Conservation (phyloP, 2,329 filamentous ascomycete species). For the Ascochyta pisi region DNA sequence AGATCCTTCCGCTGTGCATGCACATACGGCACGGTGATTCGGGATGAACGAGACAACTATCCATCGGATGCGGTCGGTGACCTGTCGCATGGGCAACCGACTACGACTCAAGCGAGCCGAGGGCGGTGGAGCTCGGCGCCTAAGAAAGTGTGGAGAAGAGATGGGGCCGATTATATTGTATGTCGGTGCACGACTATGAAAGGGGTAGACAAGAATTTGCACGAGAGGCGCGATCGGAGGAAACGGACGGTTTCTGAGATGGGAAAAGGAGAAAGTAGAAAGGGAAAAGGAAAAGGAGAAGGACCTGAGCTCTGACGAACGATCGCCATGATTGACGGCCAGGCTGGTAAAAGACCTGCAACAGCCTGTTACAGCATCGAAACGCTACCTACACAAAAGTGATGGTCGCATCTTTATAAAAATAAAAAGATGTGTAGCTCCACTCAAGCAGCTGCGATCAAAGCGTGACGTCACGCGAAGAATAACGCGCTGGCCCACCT, state of each 20-base stretch:
- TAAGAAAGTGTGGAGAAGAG: conserved; percentile 8
- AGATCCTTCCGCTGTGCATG: background rate
- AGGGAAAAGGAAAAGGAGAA: background rate
- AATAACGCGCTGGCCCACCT: no score
- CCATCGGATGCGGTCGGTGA: background rate
- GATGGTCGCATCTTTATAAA: background rate
- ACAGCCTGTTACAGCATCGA: no score
- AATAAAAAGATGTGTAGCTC: background rate
- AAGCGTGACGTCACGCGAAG: background rate
- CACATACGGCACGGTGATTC: conserved; percentile 10
- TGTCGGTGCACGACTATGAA: background rate
- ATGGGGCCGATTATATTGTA: background rate
- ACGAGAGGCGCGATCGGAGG: conserved; percentile 1
- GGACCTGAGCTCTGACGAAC: background rate
- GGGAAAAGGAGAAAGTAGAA: background rate
- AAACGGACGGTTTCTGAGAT: background rate
- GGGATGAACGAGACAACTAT: background rate
- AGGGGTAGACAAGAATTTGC: background rate
- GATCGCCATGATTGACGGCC: background rate
- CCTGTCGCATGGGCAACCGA: background rate
- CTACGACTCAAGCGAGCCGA: background rate
- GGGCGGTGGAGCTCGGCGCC: conserved; percentile 6
- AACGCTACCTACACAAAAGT: no score
- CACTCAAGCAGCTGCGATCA: background rate
- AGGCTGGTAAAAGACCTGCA: background rate